phyloP scores from a whole-genome alignment of 202 grass and related monocot species.

The Setaria italica region DNA sequence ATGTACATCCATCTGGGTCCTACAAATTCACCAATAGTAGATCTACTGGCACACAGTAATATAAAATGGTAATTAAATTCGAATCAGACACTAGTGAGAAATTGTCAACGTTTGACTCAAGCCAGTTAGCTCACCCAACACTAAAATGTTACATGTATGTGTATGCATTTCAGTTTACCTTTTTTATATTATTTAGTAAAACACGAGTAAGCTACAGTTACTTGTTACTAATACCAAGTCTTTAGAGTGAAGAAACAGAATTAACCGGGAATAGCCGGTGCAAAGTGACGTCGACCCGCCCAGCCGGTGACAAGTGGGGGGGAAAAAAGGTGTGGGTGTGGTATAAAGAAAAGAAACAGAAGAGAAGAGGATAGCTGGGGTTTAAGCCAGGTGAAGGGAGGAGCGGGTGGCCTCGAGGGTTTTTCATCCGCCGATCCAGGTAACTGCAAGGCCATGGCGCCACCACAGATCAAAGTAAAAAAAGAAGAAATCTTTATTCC shows the following conservation, averaged over 20 bases:
- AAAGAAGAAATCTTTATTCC: not conserved
- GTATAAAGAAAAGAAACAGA: not conserved
- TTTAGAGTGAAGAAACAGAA: not conserved
- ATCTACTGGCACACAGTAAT: too few relatives aligned
- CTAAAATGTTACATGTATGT: too few relatives aligned
- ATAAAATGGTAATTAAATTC: too few relatives aligned
- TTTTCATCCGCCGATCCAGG: constrained; percentile 35
- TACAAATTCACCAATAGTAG: too few relatives aligned
- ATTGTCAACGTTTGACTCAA: too few relatives aligned
- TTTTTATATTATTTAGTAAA: not conserved
- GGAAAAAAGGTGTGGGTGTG: not conserved
- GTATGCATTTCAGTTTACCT: too few relatives aligned
- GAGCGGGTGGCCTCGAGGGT: not conserved
- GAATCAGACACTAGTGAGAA: too few relatives aligned
- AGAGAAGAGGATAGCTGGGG: constrained; percentile 11
- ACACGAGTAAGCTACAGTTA: not conserved
- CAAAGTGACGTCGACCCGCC: not conserved
- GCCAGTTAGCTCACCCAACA: too few relatives aligned
- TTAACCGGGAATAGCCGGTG: not conserved
- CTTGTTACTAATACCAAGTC: not conserved
- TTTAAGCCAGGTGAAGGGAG: constrained; percentile 8
- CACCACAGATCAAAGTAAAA: not conserved
- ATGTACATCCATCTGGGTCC: too few relatives aligned
- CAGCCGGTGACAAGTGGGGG: not conserved
- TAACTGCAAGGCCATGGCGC: constrained; percentile 21